Evolutionary conservation across 768 basidiomycete genomes (phyloP).

Genomic region (Leccinum uliginosum): DNA sequence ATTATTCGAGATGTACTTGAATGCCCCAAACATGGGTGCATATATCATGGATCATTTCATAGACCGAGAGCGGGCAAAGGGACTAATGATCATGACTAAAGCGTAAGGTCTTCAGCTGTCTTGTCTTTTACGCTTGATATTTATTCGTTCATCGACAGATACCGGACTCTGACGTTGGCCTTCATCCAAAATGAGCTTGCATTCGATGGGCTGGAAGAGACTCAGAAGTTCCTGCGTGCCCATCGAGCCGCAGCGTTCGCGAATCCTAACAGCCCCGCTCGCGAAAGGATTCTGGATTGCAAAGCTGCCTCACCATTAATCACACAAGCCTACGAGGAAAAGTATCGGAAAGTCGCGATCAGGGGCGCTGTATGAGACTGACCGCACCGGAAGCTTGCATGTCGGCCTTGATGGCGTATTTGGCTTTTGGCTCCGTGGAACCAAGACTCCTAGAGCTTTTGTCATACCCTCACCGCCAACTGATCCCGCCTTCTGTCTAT

Average conservation of each 20-base stretch:
- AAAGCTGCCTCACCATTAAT: constrained; percentile 56
- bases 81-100: constrained; percentile 86
- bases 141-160: constrained; percentile 46
- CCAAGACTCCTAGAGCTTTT: constrained; percentile 9
- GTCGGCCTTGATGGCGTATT: background rate
- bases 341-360: constrained; percentile 83
- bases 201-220: constrained; percentile 64
- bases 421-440: constrained; percentile 11
- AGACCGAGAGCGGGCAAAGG: constrained; percentile 81
- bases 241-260: constrained; percentile 67
- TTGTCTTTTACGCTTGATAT: background rate
- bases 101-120: constrained; percentile 57
- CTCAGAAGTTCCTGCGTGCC: constrained; percentile 64
- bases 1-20: constrained; percentile 79
- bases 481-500: constrained; percentile 11
- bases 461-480: constrained; percentile 6
- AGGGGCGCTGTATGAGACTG: constrained; percentile 78
- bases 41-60: constrained; percentile 99
- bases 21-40: constrained; percentile 93
- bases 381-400: constrained; percentile 5
- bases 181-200: constrained; percentile 81
- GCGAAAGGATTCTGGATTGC: constrained; percentile 68
- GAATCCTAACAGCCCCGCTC: constrained; percentile 58
- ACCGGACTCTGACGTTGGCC: constrained; percentile 68
- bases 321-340: constrained; percentile 65